These are phyloP conservation scores for Posidonia oceanica DNA, from an alignment of 116 monocot species.

Conservation along the genomic window DNA sequence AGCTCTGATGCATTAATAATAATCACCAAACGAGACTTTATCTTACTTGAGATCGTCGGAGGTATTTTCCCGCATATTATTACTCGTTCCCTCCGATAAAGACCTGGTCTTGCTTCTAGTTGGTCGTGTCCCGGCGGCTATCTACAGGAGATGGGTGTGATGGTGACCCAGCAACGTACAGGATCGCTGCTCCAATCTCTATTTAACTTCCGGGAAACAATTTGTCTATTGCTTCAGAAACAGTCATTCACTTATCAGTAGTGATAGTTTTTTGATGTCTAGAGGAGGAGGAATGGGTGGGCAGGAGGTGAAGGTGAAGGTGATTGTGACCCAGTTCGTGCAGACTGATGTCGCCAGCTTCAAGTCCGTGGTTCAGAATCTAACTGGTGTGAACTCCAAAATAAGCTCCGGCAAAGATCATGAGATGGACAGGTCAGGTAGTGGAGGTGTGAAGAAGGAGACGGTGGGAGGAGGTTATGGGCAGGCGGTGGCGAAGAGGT, in stretches of 20 bases:
- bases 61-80: too few species aligned
- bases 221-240: too few species aligned
- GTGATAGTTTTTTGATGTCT: neutral
- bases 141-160: neutral
- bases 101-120: too few species aligned
- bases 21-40: too few species aligned
- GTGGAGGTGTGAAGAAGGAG: neutral
- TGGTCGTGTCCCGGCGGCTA: too few species aligned
- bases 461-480: neutral
- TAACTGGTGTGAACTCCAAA: slow-evolving; percentile 17
- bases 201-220: too few species aligned
- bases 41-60: too few species aligned
- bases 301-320: slow-evolving; percentile 17
- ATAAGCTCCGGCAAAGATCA: neutral
- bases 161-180: neutral
- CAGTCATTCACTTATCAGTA: too few species aligned
- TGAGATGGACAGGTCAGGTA: neutral
- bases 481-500: neutral
- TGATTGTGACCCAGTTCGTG: slow-evolving; percentile 23
- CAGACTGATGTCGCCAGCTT: slow-evolving; percentile 16
- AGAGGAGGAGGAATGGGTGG: neutral
- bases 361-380: slow-evolving; percentile 25
- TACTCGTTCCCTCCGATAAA: too few species aligned
- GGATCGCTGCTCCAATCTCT: neutral
- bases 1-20: too few species aligned